Conservation (phyloP, 768 basidiomycete genomes). For the Phylloporus sp. region DNA sequence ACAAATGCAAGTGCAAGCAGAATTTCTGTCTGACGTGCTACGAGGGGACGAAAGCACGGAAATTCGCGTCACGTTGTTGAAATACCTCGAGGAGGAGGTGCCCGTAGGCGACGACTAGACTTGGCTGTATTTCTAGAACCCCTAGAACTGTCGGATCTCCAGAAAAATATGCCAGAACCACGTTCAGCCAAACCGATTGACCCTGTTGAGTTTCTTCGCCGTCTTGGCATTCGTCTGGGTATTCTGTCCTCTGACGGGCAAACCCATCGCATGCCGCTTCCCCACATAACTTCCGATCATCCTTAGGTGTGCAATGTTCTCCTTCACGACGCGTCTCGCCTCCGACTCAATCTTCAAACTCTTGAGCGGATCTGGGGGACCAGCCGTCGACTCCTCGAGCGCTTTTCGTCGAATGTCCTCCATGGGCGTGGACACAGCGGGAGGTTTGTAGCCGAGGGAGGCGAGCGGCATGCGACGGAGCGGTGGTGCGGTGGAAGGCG, state of each 20-base stretch:
- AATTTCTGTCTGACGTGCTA: constrained; percentile 85
- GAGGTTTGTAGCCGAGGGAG: constrained; percentile 44
- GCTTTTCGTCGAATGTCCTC: constrained; percentile 25
- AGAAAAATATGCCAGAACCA: constrained; percentile 3
- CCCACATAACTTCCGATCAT: constrained; percentile 95
- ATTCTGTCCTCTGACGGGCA: constrained; percentile 93
- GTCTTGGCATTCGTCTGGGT: constrained; percentile 89
- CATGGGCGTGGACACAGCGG: constrained; percentile 35
- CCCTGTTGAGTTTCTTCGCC: constrained; percentile 83
- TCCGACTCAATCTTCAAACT: constrained; percentile 85
- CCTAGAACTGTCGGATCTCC: constrained; percentile 13
- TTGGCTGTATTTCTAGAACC: constrained; percentile 18
- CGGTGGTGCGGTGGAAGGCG: constrained; percentile 69
- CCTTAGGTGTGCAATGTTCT: constrained; percentile 89
- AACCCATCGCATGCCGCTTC: constrained; percentile 84
- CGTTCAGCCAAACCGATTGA: constrained; percentile 55
- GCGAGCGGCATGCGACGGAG: constrained; percentile 68
- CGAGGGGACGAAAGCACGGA: constrained; percentile 94
- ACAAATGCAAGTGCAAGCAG: constrained; percentile 90
- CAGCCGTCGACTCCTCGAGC: constrained; percentile 34
- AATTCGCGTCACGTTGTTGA: constrained; percentile 83
- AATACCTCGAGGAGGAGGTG: constrained; percentile 94
- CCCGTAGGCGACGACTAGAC: constrained; percentile 85
- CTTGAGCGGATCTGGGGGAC: constrained; percentile 57
- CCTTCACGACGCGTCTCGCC: constrained; percentile 71